Base-by-base conservation (phyloP, 768 basidiomycete species). In the Sistotremastrum niveocremeum region DNA sequence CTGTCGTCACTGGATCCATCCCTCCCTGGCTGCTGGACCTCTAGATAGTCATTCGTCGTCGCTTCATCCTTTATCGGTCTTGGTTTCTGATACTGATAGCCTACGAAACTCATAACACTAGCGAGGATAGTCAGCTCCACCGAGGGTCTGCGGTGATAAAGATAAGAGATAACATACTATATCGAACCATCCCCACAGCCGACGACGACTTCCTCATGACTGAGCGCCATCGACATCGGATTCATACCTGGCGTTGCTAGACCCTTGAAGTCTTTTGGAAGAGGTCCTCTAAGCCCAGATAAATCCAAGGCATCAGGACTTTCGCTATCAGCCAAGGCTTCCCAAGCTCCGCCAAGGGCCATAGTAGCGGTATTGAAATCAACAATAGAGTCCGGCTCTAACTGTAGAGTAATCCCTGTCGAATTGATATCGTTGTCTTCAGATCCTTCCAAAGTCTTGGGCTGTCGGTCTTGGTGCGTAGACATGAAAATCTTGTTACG, bases 141-240 rank as follows among this genome's bases (percentile, higher is more conserved):
- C 46, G 29, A 35, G 46, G 37, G 33, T 33, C 11, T 44, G 37
- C 20, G 32, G 43, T 20, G 32, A 20, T 30, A 35, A 35, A 44
- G 6, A 37, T 3, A 42, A 46, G 34, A 34, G 51, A n/a, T 9
- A 69, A 48, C 85, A 65, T 51, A 90, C 86, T 90, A 90, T 54
- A 90, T 90, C 3, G 84, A 87, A 9, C 87, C 87, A 61, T 90
- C 87, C 30, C 85, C 85, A 67, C 87, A 90, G 0, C 87, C 87
- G 31, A 91, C 84, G 11, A 90, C 87, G 1, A 91, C 82, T 57
- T 90, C 86, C 56, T 91, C 88, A 53, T 89, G 84, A 53, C 83
- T 88, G 54, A 93, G 60, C 52, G 87, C 86, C 80, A 94, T 84
- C 50, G 84, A 84, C 89, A 90, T 90, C 6, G 89, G 90, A 54